Conservation (phyloP, 768 basidiomycete genomes). For the Tricholoma saponaceum region DNA sequence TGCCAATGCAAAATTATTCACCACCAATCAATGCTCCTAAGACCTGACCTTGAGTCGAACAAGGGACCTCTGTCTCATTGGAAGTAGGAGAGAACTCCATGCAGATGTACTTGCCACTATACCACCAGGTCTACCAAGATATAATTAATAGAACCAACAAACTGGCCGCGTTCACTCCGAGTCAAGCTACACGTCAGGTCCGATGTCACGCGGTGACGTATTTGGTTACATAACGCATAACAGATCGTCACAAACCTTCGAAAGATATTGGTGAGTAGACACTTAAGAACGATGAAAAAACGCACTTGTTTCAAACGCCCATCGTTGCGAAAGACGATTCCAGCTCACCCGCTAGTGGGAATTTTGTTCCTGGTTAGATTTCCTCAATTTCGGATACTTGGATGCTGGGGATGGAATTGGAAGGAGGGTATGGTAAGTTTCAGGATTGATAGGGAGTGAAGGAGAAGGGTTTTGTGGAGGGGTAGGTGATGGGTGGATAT, state of each 20-base stretch:
- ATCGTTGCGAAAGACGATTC: neutral
- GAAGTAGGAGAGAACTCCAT: too few relatives aligned
- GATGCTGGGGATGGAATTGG: neutral
- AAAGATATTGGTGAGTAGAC: neutral
- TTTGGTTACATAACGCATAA: too few relatives aligned
- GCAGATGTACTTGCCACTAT: too few relatives aligned
- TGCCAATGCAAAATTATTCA: too few relatives aligned
- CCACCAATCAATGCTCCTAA: too few relatives aligned
- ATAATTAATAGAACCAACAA: too few relatives aligned
- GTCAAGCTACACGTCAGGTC: too few relatives aligned
- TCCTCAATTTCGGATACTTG: neutral
- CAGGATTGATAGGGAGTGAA: neutral
- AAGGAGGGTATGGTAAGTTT: neutral
- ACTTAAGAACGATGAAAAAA: neutral
- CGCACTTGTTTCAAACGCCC: constrained; percentile 2
- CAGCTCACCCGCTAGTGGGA: neutral
- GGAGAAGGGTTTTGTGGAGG: neutral
- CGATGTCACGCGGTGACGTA: too few relatives aligned
- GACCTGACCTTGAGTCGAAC: too few relatives aligned
- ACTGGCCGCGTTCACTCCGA: too few relatives aligned
- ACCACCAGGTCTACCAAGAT: too few relatives aligned
- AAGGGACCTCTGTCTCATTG: too few relatives aligned
- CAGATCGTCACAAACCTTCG: neutral
- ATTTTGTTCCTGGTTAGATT: neutral
- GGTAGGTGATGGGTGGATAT: neutral